A percentile compares a stretch with the other conserved stretches of the same genome.
Evolutionary conservation across 1,284 basidiomycete species (phyloP).

Genomic region (Pterulicium gracile): DNA sequence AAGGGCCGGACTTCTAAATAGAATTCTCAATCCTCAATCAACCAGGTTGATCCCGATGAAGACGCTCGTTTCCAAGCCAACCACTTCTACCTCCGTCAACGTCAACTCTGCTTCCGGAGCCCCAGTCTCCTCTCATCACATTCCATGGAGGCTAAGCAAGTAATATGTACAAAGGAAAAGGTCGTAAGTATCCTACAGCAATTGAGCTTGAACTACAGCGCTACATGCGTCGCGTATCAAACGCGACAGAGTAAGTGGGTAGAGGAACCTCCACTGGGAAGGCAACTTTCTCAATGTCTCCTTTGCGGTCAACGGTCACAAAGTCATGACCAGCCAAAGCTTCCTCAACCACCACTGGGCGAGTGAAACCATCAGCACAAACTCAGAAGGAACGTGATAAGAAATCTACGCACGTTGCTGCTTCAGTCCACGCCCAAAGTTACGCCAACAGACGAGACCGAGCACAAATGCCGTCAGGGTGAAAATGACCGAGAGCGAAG

Average conservation of each 20-base stretch:
- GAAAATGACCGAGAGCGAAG: slow-evolving; percentile 45
- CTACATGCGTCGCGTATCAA: slow-evolving; percentile 2
- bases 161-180: background rate
- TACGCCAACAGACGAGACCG: slow-evolving; percentile 54
- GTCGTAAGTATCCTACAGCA: no score
- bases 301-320: background rate
- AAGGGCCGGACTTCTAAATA: background rate
- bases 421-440: slow-evolving; percentile 65
- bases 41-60: background rate
- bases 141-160: no score
- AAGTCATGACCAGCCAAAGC: background rate
- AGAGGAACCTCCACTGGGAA: background rate
- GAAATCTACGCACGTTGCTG: slow-evolving; percentile 49
- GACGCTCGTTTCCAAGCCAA: background rate
- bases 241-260: background rate
- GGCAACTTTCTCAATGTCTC: background rate
- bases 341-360: background rate
- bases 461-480: slow-evolving; percentile 44
- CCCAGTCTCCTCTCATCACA: no score
- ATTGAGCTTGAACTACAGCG: no score
- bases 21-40: background rate
- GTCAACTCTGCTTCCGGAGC: background rate
- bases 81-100: background rate
- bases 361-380: background rate
- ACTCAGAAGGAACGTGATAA: background rate